A percentile compares a stretch with the other conserved stretches of the same genome.
phyloP scores from a whole-genome alignment of 73 alveolate species.

The Uronychia setigera region DNA sequence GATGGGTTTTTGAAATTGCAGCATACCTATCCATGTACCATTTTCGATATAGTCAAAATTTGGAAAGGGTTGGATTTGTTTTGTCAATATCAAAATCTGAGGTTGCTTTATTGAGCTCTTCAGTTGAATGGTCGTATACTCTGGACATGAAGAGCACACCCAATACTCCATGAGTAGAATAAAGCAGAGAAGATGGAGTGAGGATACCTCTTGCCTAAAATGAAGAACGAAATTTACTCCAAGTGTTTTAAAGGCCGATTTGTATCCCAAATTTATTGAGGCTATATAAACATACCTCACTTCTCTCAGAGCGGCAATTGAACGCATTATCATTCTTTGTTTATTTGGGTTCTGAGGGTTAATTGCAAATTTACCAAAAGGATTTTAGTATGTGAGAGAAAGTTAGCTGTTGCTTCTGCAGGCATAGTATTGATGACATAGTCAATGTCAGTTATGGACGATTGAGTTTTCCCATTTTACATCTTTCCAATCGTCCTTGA shows the following conservation, averaged over 20 bases:
- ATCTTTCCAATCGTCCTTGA: not conserved
- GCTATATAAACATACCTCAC: constrained; percentile 8
- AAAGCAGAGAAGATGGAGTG: not conserved
- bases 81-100: no score
- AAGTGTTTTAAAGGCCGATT: not conserved
- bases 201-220: not conserved
- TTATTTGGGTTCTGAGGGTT: not conserved
- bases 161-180: not conserved
- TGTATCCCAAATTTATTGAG: constrained; percentile 14
- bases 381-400: not conserved
- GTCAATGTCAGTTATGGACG: not conserved
- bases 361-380: not conserved
- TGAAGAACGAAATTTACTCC: not conserved
- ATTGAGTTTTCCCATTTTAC: not conserved
- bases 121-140: no score
- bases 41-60: no score
- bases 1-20: no score
- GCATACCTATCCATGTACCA: no score
- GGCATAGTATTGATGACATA: constrained; percentile 24
- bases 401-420: not conserved
- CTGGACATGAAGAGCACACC: not conserved
- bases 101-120: no score
- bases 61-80: no score
- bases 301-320: not conserved
- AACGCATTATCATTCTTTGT: not conserved